phyloP scores from a whole-genome alignment of 176 grass and related monocot species.

The Urochloa ruziziensis region DNA sequence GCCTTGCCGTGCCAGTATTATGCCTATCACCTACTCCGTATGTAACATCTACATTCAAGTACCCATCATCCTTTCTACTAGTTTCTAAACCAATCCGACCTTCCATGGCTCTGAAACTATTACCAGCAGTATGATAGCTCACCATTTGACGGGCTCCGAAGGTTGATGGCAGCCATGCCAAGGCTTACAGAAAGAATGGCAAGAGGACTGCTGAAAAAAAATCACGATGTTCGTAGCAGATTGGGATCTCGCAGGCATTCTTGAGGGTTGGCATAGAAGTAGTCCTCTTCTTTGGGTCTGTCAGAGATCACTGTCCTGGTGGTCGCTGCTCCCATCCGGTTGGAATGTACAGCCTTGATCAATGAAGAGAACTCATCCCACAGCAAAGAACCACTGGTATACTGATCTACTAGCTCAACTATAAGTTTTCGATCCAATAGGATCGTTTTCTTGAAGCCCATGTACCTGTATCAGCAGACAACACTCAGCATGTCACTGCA shows the following conservation, averaged over 20 bases:
- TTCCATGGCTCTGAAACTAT: constrained; percentile 4
- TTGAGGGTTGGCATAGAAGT: constrained; percentile 90
- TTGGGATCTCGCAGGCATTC: constrained; percentile 65
- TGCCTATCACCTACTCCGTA: constrained; percentile 39
- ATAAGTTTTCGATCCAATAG: constrained; percentile 66
- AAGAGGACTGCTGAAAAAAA: background rate
- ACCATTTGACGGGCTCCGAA: background rate
- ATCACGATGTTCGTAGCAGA: constrained; percentile 31
- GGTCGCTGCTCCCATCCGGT: constrained; percentile 61
- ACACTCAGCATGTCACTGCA: background rate
- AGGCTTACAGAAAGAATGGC: constrained; percentile 4
- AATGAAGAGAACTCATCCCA: constrained; percentile 74
- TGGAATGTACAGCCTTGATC: constrained; percentile 67
- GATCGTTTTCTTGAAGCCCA: constrained; percentile 91
- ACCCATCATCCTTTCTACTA: background rate
- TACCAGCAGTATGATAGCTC: background rate
- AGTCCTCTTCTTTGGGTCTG: constrained; percentile 95
- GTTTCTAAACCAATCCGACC: background rate
- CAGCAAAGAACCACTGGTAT: constrained; percentile 66
- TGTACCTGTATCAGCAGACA: constrained; percentile 50
- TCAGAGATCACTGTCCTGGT: constrained; percentile 57
- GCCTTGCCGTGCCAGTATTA: background rate
- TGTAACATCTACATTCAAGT: constrained; percentile 24
- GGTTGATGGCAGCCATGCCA: background rate
- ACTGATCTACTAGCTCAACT: constrained; percentile 69